Percentiles rank a stretch among this genome's conserved stretches.
phyloP scores from a whole-genome alignment of 179 eudicot species.

The Heliamphora pulchella region DNA sequence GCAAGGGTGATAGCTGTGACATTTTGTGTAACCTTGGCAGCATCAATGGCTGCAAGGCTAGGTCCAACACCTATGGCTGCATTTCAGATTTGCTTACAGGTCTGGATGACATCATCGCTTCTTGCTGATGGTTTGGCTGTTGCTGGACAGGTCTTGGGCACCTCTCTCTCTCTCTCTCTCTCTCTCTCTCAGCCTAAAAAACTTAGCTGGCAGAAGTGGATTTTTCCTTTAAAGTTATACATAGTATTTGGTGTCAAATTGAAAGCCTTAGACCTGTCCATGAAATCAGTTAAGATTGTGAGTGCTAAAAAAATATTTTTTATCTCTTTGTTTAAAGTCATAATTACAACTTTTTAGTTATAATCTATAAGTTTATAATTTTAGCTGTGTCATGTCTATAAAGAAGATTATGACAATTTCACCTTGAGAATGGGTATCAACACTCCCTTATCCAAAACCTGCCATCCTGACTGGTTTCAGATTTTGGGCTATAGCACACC shows the following conservation, averaged over 20 bases:
- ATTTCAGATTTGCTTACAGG: conserved; percentile 88
- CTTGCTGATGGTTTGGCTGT: conserved; percentile 98
- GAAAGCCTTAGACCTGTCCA: too few species aligned
- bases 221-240: too few species aligned
- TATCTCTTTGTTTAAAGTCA: too few species aligned
- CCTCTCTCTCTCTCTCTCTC: conserved; percentile 9
- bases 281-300: too few species aligned
- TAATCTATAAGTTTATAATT: too few species aligned
- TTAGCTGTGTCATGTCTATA: too few species aligned
- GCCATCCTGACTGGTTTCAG: too few species aligned
- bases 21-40: conserved; percentile 87
- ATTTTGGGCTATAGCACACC: not conserved
- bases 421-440: not conserved
- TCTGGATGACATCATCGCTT: conserved; percentile 93
- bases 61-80: conserved; percentile 94
- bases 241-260: too few species aligned
- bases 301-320: too few species aligned
- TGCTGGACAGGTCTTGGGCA: conserved; percentile 75
- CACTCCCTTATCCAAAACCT: not conserved
- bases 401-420: too few species aligned
- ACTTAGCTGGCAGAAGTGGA: not conserved
- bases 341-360: too few species aligned
- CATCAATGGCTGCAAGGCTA: conserved; percentile 87
- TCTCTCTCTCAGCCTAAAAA: not conserved
- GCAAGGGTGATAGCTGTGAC: conserved; percentile 85